phyloP scores from a whole-genome alignment of 441 rosid species.

The Melastoma candidum region DNA sequence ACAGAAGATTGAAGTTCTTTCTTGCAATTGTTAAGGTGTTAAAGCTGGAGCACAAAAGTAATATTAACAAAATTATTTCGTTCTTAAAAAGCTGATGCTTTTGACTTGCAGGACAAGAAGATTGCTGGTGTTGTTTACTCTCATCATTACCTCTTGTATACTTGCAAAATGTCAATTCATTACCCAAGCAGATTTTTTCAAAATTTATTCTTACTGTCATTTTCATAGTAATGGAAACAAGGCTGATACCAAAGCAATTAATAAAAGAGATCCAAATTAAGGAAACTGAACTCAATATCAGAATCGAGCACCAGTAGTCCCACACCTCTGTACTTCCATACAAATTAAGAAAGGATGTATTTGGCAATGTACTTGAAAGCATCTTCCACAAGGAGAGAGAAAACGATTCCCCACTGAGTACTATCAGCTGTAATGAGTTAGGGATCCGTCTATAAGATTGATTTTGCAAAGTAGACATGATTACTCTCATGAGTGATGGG shows the following conservation, averaged over 20 bases:
- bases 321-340: constrained; percentile 97
- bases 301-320: constrained; percentile 11
- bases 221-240: no score
- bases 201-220: no score
- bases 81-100: no score
- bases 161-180: no score
- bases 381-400: constrained; percentile 64
- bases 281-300: not conserved
- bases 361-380: constrained; percentile 57
- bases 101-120: no score
- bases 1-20: no score
- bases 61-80: no score
- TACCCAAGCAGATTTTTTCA: no score
- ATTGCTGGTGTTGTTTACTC: no score
- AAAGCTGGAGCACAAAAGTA: no score
- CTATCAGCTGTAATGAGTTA: constrained; percentile 53
- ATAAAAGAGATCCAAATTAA: constrained; percentile 3
- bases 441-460: constrained; percentile 25
- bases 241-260: not conserved
- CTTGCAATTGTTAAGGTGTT: no score
- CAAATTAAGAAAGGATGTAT: constrained; percentile 62
- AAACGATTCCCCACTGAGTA: constrained; percentile 83
- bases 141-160: no score
- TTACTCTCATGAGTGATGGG: constrained; percentile 70
- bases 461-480: constrained; percentile 60